Evolutionary conservation across 495 filamentous ascomycete species (phyloP).

Genomic region (Xylaria scruposa): DNA sequence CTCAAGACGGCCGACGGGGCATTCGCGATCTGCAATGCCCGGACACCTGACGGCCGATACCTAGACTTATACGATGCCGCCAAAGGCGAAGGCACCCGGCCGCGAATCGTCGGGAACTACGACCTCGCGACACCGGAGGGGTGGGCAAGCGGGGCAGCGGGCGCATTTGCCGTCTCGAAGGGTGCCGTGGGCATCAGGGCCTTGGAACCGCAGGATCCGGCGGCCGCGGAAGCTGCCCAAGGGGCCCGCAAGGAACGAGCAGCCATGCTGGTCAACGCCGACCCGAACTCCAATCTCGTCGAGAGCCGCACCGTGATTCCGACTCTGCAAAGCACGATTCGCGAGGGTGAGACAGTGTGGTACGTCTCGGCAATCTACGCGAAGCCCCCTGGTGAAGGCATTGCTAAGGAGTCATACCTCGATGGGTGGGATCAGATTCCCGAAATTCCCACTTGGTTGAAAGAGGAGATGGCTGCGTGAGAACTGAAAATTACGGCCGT

Average conservation of each 20-base stretch:
- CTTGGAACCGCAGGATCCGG: slow-evolving; percentile 45
- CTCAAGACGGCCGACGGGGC: slow-evolving; percentile 73
- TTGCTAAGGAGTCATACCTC: slow-evolving; percentile 49
- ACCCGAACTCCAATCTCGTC: slow-evolving; percentile 79
- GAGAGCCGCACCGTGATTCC: slow-evolving; percentile 74
- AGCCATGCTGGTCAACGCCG: slow-evolving; percentile 70
- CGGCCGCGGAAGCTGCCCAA: slow-evolving; percentile 49
- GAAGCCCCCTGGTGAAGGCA: slow-evolving; percentile 51
- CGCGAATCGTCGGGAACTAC: slow-evolving; percentile 62
- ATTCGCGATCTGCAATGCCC: slow-evolving; percentile 72
- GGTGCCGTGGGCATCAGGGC: slow-evolving; percentile 76
- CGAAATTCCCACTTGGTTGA: slow-evolving; percentile 61
- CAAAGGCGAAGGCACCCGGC: slow-evolving; percentile 54
- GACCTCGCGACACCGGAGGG: slow-evolving; percentile 63
- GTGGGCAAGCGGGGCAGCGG: slow-evolving; percentile 54
- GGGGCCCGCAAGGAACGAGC: slow-evolving; percentile 47
- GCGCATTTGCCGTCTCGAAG: slow-evolving; percentile 68
- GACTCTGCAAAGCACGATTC: slow-evolving; percentile 61
- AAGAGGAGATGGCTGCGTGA: slow-evolving; percentile 48
- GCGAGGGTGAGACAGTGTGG: slow-evolving; percentile 54
- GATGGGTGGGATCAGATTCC: slow-evolving; percentile 63
- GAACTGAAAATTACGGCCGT: background rate
- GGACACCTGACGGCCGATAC: slow-evolving; percentile 62
- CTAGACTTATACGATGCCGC: slow-evolving; percentile 58
- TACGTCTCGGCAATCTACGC: slow-evolving; percentile 60